Base-by-base conservation (phyloP, 2,329 filamentous ascomycete species). In the Neonectria hederae region DNA sequence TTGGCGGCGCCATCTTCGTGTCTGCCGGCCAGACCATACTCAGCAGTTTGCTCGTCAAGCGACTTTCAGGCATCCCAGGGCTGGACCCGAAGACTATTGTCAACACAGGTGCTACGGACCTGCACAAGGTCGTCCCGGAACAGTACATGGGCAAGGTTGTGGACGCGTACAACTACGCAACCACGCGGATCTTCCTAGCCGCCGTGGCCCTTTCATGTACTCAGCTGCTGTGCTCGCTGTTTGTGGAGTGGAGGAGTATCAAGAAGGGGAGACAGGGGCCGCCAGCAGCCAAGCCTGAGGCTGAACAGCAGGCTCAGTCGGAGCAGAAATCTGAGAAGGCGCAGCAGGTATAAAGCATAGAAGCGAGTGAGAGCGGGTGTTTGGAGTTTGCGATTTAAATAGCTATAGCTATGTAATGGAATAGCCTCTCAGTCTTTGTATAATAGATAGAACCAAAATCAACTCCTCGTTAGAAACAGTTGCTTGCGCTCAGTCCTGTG, bases 221-320 rank as follows among this genome's bases (percentile, higher is more conserved):
- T 2, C 85, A 86, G 11, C 79, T 92, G 7, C n/a, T 90, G 10
- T 87, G 85, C 8, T 83, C 86, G 0, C 71, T 86, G 2, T 83
- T 83, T 22, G 84, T 92, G 69, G 85, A 92, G 76, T 92, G 90
- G 90, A 87, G 82, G 75, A 89, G 81, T 67, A 88, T 92, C 72
- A 92, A 91, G 81, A 87, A 86, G 71, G 59, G 28, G 5, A 71
- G 73, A 64, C 64, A 57, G 32, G 60, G 55, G 4, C 48, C 59
- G 9, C 55, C 56, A 30, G 49, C 43, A 24, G 56, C 53, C 13
- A 45, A 66, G 9, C 7, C 46, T 19, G 38, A 26, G 10, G 30
- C 3, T 13, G 35, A 61, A 14, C 40, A 52, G 4, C 35, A 38
- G 17, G 14, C 6, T 17, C 35, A 38, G 14, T 5, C 35, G 21